phyloP scores from a whole-genome alignment of 176 grass and related monocot genomes.

The Carex pumila region DNA sequence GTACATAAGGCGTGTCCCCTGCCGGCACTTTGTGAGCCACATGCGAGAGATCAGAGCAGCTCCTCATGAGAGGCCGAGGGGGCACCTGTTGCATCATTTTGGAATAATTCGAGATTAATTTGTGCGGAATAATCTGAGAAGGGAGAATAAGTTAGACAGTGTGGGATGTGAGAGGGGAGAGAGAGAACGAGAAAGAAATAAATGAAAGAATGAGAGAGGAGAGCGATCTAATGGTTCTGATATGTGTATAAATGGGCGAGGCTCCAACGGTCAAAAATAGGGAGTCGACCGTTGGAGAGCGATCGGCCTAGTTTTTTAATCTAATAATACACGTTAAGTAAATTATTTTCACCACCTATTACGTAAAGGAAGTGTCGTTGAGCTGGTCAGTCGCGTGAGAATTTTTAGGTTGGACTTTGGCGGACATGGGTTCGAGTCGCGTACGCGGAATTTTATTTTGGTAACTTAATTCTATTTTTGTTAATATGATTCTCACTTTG shows the following conservation, averaged over 20 bases:
- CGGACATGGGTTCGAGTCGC: too few species aligned
- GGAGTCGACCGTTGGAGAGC: slow-evolving; percentile 55
- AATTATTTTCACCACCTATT: too few species aligned
- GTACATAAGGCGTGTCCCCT: slow-evolving; percentile 86
- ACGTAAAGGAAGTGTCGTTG: too few species aligned
- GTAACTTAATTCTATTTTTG: too few species aligned
- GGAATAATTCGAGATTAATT: background rate
- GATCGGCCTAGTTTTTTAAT: slow-evolving; percentile 14
- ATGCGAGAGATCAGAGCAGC: slow-evolving; percentile 69
- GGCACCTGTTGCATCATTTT: slow-evolving; percentile 13
- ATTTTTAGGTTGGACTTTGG: too few species aligned
- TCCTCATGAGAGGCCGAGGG: slow-evolving; percentile 27
- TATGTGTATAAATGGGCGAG: slow-evolving; percentile 11
- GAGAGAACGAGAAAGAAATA: background rate
- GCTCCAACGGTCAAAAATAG: background rate
- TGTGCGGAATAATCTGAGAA: background rate
- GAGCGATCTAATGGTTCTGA: slow-evolving; percentile 23
- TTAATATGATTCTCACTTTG: too few species aligned
- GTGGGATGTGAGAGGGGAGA: background rate
- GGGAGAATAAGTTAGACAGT: slow-evolving; percentile 1
- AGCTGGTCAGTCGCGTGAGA: too few species aligned
- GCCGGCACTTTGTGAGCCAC: slow-evolving; percentile 83
- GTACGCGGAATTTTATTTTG: too few species aligned
- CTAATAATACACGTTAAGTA: background rate
- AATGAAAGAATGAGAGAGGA: background rate